Base-by-base conservation (phyloP, 2,329 filamentous ascomycete genomes). In the Drechmeria coniospora region DNA sequence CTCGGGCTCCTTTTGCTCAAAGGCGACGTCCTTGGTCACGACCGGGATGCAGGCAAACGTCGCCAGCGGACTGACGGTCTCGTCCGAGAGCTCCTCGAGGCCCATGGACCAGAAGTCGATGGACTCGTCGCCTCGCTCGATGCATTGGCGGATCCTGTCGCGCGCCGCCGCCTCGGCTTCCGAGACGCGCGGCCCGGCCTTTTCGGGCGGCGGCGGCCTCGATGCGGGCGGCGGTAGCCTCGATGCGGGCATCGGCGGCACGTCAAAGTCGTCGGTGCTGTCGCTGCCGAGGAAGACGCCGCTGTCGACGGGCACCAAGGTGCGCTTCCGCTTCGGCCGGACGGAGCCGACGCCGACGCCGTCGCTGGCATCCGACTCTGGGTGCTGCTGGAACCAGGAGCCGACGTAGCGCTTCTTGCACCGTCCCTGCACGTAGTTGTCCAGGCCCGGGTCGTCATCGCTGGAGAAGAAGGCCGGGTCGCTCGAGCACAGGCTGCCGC, bases 381-480 rank as follows among this genome's bases (percentile, higher is more conserved):
- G 62, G 22, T 61, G 60, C 43, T 75, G 72, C 33, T 66, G 63
- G 46, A 68, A 81, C 77, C 76, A 82, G 4, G 74, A 64, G 4
- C 77, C 77, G 23, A 69, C 54, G 35, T 76, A 74, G 26, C 68
- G 63, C 54, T 79, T 81, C 34, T 65, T 63, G 36, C 63, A 59
- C 15, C 61, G 56, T 1, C 60, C 61, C 26, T 65, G 54, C 15
- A 60, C 54, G 42, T 79, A 79, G 40, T 76, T 75, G 34, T 79
- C 73, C 26, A 74, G 47, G 2, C 67, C 65, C 3, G 72, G 71
- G 32, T 79, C 75, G 41, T 80, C 75, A 33, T 82, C 77, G 45
- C 72, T 76, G 4, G 74, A 80, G 49, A 82, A 82, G 15, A 80
- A 49, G 26, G 72, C 65, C 4, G 75, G 74, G 41, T 82, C 77